These are phyloP conservation scores for Ophiocordyceps camponoti-rufipedis DNA, from an alignment of 2,329 filamentous ascomycete species.

Conservation along the genomic window DNA sequence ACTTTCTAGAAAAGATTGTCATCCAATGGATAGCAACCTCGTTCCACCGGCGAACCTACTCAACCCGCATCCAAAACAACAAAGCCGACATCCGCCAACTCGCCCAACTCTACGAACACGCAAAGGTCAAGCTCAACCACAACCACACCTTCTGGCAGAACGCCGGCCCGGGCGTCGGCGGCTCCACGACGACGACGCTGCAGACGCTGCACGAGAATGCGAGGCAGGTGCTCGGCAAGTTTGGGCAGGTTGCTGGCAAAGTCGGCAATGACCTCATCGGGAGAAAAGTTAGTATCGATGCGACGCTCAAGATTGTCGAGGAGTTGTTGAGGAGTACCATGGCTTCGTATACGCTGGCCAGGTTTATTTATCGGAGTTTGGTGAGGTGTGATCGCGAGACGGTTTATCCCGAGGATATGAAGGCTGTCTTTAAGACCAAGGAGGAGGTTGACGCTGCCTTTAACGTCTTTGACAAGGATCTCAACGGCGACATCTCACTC, in stretches of 20 bases:
- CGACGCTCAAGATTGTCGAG: constrained; percentile 70
- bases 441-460: constrained; percentile 86
- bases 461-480: constrained; percentile 83
- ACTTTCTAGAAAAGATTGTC: constrained; percentile 80
- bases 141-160: constrained; percentile 30
- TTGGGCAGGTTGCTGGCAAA: constrained; percentile 69
- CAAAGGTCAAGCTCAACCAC: constrained; percentile 50
- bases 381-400: constrained; percentile 57
- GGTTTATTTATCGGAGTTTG: constrained; percentile 77
- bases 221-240: constrained; percentile 55
- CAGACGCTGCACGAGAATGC: constrained; percentile 56
- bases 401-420: constrained; percentile 61
- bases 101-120: constrained; percentile 45
- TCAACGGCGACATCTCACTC: constrained; percentile 93
- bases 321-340: constrained; percentile 54
- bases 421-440: constrained; percentile 56
- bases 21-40: constrained; percentile 90
- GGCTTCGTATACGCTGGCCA: constrained; percentile 68
- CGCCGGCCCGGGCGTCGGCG: constrained; percentile 26
- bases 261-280: constrained; percentile 89
- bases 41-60: constrained; percentile 82
- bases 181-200: constrained; percentile 62
- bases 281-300: constrained; percentile 48
- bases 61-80: constrained; percentile 78
- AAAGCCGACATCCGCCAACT: constrained; percentile 63